A percentile compares a stretch with the other conserved stretches of the same genome.
phyloP scores from a whole-genome alignment of 108 stramenopile species.

The Fragilaria radians region DNA sequence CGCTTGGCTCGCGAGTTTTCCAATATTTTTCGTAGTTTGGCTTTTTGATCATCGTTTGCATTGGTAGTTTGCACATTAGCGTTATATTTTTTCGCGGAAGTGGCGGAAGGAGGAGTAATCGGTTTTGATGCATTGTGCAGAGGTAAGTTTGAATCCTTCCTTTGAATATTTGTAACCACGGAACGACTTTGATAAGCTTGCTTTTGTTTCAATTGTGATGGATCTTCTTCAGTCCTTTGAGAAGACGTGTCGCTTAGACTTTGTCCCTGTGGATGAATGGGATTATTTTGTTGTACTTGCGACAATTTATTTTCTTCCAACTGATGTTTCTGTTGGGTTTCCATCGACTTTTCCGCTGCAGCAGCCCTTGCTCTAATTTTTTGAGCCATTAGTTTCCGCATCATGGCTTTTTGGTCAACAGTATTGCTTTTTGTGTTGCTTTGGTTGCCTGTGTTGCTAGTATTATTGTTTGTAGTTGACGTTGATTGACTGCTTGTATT shows the following conservation, averaged over 20 bases:
- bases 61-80: too few relatives aligned
- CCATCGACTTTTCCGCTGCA: not conserved
- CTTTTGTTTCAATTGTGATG: not conserved
- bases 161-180: not conserved
- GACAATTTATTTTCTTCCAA: not conserved
- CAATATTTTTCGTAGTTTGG: not conserved
- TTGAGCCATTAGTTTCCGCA: not conserved
- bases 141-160: not conserved
- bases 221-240: not conserved
- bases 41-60: slow-evolving; percentile 6
- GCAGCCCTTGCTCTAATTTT: not conserved
- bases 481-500: too few relatives aligned
- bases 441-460: too few relatives aligned
- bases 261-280: not conserved
- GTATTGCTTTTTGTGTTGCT: too few relatives aligned
- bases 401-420: slow-evolving; percentile 1
- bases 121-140: not conserved
- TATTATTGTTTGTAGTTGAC: too few relatives aligned
- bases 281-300: not conserved
- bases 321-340: not conserved
- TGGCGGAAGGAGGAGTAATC: not conserved
- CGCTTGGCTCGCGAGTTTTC: not conserved
- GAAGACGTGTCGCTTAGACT: not conserved
- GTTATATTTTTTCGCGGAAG: not conserved
- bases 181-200: not conserved